These are phyloP conservation scores for Trypanosomatidae sp. DNA, from an alignment of 208 protist species.

Conservation along the genomic window DNA sequence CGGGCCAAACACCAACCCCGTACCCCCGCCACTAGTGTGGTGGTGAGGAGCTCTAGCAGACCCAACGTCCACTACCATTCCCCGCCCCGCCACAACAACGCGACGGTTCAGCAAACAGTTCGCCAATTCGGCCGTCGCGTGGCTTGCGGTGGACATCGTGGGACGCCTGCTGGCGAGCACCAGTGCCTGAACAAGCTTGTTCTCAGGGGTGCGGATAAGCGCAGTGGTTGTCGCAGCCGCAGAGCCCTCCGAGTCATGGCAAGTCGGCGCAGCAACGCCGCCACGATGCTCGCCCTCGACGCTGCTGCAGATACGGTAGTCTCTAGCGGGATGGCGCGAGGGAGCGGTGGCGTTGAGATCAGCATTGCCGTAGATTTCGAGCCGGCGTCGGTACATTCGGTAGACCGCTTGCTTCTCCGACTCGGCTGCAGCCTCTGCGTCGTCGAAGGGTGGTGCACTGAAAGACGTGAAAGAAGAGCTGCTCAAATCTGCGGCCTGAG, in stretches of 20 bases:
- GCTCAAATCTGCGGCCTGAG: background rate
- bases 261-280: background rate
- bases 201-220: slow-evolving; percentile 15
- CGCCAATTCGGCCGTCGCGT: slow-evolving; percentile 21
- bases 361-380: slow-evolving; percentile 28
- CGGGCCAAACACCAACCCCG: slow-evolving; percentile 11
- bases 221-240: slow-evolving; percentile 5
- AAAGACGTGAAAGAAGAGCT: background rate
- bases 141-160: background rate
- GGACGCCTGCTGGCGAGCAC: slow-evolving; percentile 19
- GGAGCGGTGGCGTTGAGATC: slow-evolving; percentile 9
- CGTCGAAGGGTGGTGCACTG: background rate
- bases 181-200: slow-evolving; percentile 24
- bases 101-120: slow-evolving; percentile 30
- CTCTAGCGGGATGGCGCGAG: background rate
- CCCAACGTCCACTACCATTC: slow-evolving; percentile 31
- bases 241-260: background rate
- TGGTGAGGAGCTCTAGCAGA: background rate
- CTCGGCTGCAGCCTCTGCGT: background rate
- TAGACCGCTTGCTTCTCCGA: slow-evolving; percentile 27
- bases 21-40: background rate
- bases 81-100: slow-evolving; percentile 14
- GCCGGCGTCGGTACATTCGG: slow-evolving; percentile 24
- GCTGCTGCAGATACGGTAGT: background rate
- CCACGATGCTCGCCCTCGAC: background rate